Conservation (phyloP, 2,329 filamentous ascomycete species). For the Aspergillus hiratsukae region DNA sequence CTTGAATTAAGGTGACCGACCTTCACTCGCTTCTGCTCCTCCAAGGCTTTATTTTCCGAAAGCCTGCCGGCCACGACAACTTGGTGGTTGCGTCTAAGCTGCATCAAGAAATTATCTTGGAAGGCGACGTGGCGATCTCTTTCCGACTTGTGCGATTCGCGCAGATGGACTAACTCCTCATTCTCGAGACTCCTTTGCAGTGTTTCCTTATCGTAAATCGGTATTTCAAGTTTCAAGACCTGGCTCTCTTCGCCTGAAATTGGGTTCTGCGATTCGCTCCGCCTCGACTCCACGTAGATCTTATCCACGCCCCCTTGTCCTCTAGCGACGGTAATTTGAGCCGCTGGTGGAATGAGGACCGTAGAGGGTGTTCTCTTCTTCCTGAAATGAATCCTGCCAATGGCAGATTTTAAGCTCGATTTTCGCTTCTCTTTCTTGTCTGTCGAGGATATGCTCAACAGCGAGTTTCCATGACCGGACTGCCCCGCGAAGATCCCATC, state of each 20-base stretch:
- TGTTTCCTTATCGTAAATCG: conserved; percentile 31
- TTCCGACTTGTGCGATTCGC: conserved; percentile 27
- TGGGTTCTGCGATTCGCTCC: not conserved
- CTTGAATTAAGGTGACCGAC: conserved; percentile 19
- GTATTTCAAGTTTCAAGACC: conserved; percentile 27
- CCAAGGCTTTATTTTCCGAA: conserved; percentile 24
- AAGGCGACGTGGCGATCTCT: conserved; percentile 31
- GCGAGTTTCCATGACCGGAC: conserved; percentile 20
- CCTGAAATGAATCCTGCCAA: conserved; percentile 34
- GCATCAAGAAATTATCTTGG: conserved; percentile 27
- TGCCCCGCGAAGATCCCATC: conserved; percentile 15
- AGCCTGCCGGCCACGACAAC: conserved; percentile 25
- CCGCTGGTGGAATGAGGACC: conserved; percentile 24
- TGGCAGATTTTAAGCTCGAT: conserved; percentile 30
- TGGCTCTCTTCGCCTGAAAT: conserved; percentile 14
- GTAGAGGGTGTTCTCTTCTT: conserved; percentile 29
- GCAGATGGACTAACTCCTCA: conserved; percentile 26
- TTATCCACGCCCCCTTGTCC: conserved; percentile 30
- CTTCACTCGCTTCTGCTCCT: conserved; percentile 37
- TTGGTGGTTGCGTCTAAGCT: conserved; percentile 28
- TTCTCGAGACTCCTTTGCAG: conserved; percentile 33
- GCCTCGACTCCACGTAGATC: conserved; percentile 26
- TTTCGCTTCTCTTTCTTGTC: conserved; percentile 29
- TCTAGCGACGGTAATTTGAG: conserved; percentile 25
- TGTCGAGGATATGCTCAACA: conserved; percentile 23